phyloP scores from a whole-genome alignment of 805 yeast species.

The Wickerhamiella occidentalis region DNA sequence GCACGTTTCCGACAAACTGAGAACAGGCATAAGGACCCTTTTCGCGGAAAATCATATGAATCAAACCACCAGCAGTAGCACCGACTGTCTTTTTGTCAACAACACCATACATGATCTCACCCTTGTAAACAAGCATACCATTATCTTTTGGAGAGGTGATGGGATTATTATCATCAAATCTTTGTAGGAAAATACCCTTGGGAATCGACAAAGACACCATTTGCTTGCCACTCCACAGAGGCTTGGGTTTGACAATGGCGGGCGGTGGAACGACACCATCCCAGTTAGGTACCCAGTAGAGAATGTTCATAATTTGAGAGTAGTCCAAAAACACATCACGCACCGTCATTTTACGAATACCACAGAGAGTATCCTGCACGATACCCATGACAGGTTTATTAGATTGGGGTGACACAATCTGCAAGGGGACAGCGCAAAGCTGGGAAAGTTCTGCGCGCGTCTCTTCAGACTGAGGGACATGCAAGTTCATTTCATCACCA shows the following conservation, averaged over 20 bases:
- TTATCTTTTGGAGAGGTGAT: conserved; percentile 76
- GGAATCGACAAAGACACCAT: conserved; percentile 87
- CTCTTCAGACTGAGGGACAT: conserved; percentile 97
- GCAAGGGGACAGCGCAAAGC: conserved; percentile 93
- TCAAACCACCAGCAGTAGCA: conserved; percentile 95
- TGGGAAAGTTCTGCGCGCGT: conserved; percentile 93
- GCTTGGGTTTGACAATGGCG: conserved; percentile 85
- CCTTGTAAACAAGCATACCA: conserved; percentile 92
- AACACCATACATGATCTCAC: conserved; percentile 94
- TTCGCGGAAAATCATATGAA: conserved; percentile 95
- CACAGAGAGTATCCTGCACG: conserved; percentile 97
- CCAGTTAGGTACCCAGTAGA: conserved; percentile 98
- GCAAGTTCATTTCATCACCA: conserved; percentile 99
- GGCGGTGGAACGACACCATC: conserved; percentile 97
- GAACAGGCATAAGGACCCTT: conserved; percentile 90
- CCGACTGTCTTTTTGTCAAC: conserved; percentile 98
- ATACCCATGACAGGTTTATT: conserved; percentile 99
- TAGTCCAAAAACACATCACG: conserved; percentile 81
- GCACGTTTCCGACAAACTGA: conserved; percentile 78
- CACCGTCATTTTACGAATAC: conserved; percentile 87
- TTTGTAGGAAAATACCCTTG: conserved; percentile 84
- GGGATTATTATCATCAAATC: conserved; percentile 84
- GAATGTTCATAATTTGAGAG: conserved; percentile 90
- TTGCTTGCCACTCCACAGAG: conserved; percentile 97
- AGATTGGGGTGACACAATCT: conserved; percentile 96